These are phyloP conservation scores for Dillenia turbinata DNA, from an alignment of 164 flowering plant genomes.

Conservation along the genomic window DNA sequence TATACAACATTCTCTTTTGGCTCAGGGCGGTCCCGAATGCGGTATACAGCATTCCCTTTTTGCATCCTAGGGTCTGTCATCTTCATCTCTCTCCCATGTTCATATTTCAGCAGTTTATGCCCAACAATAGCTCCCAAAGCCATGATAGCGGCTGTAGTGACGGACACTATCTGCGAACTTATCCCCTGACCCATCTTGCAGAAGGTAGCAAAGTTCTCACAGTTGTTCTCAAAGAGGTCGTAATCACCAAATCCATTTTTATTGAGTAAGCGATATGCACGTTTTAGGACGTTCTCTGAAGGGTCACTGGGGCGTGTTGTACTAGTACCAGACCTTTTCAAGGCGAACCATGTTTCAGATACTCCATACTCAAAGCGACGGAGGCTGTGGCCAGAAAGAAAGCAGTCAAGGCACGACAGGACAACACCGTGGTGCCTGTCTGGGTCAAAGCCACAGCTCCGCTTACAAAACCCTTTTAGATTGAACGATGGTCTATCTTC, in stretches of 20 bases:
- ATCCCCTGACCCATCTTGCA: neutral
- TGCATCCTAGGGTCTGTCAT: too few relatives aligned
- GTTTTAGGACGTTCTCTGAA: neutral
- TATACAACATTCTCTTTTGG: too few relatives aligned
- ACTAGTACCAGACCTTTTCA: neutral
- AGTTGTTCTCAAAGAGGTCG: neutral
- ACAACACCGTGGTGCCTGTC: neutral
- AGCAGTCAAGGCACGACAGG: neutral
- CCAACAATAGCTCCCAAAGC: neutral
- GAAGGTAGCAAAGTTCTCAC: conserved; percentile 1
- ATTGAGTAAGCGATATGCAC: neutral
- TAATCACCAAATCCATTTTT: neutral
- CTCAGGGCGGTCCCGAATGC: too few relatives aligned
- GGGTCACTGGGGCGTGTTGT: neutral
- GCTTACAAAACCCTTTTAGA: neutral
- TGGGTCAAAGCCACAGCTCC: neutral
- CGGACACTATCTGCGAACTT: neutral
- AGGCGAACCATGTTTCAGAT: too few relatives aligned
- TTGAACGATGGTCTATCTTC: neutral
- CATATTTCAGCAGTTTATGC: too few relatives aligned
- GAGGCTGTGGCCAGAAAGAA: neutral
- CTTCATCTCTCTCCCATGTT: too few relatives aligned
- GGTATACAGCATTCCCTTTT: too few relatives aligned
- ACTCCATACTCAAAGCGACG: neutral
- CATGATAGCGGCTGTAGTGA: neutral